Conservation (phyloP, 2,329 filamentous ascomycete species). For the Bisporella sp. region DNA sequence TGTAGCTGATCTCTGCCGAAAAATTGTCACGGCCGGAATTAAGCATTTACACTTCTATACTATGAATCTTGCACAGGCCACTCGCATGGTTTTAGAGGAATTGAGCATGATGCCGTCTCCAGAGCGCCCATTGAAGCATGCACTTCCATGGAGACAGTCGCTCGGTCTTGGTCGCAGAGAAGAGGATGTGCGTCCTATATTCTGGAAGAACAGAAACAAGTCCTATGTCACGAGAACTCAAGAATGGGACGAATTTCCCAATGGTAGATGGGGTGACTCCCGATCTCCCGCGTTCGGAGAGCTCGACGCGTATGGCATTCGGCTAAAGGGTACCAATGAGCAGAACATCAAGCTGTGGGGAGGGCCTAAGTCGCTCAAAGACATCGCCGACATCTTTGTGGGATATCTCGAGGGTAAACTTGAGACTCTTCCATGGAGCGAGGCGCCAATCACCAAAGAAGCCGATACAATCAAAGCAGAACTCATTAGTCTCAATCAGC, state of each 20-base stretch:
- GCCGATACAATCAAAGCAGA: constrained; percentile 70
- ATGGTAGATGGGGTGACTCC: constrained; percentile 97
- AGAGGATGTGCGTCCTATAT: constrained; percentile 95
- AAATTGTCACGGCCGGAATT: constrained; percentile 75
- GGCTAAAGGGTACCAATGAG: constrained; percentile 89
- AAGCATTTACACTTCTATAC: constrained; percentile 96
- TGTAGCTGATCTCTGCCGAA: constrained; percentile 83
- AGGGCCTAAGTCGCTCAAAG: constrained; percentile 68
- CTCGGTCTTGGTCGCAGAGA: constrained; percentile 81
- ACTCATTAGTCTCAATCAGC: constrained; percentile 74
- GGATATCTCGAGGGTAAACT: constrained; percentile 77
- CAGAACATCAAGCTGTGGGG: constrained; percentile 96
- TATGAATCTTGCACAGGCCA: constrained; percentile 96
- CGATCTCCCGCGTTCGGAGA: constrained; percentile 94
- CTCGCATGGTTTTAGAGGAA: constrained; percentile 89
- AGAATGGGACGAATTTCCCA: constrained; percentile 98
- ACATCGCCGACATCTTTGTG: constrained; percentile 78
- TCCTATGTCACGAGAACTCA: constrained; percentile 94
- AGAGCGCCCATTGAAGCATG: constrained; percentile 73
- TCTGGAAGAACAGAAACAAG: constrained; percentile 96
- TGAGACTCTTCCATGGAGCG: constrained; percentile 87
- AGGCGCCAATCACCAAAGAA: constrained; percentile 77
- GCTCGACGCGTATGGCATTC: constrained; percentile 88
- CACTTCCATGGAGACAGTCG: constrained; percentile 95
- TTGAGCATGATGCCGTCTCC: constrained; percentile 72